Base-by-base conservation (phyloP, 1,284 basidiomycete species). In the Pseudozyma sp. region DNA sequence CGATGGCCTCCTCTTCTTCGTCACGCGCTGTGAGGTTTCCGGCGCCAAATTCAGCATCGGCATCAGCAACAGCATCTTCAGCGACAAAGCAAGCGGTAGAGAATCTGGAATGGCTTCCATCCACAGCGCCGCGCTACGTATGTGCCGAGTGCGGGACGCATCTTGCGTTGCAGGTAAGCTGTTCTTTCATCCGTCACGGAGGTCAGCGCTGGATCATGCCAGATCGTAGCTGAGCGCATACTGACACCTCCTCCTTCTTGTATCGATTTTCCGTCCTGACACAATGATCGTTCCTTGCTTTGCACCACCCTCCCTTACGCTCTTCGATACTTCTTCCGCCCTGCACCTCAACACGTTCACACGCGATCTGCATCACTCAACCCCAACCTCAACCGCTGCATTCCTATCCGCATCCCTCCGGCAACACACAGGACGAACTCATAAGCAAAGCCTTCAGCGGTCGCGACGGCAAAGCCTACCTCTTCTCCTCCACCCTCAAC, bases 371-470 rank as follows among this genome's bases (percentile, higher is more conserved):
- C 25, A 31, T 31, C 25, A 31, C 25, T 31, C 25, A 31, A 31
- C 25, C 25, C 25, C 25, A 31, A 31, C 25, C 25, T 6, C 25
- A 31, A 31, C 25, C 25, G n/a, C 44, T 12, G 19, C 19, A 13
- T 60, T 25, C 18, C 43, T 25, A 3, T 43, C 18, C 13, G n/a
- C 31, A n/a, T 31, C 19, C 18, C 35, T 19, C 16, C 7, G 13
- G 5, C 4, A n/a, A 10, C 36, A 31, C 43, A n/a, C 9, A 94
- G 85, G 93, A 94, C 79, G 93, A 94, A 76, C 86, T 93, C 11
- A 92, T 94, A 74, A 92, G 91, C 86, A 94, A 94, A 83, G 87
- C 92, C 0, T 94, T 94, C 86, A 91, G 91, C 21, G 93, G 93
- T 1, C 86, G 93, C 71, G 92, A 94, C 66, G 93, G 93, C 0